Percentiles rank a stretch among this genome's conserved stretches.
phyloP scores from a whole-genome alignment of 2,329 filamentous ascomycete species.

The Trichoderma semiorbis region DNA sequence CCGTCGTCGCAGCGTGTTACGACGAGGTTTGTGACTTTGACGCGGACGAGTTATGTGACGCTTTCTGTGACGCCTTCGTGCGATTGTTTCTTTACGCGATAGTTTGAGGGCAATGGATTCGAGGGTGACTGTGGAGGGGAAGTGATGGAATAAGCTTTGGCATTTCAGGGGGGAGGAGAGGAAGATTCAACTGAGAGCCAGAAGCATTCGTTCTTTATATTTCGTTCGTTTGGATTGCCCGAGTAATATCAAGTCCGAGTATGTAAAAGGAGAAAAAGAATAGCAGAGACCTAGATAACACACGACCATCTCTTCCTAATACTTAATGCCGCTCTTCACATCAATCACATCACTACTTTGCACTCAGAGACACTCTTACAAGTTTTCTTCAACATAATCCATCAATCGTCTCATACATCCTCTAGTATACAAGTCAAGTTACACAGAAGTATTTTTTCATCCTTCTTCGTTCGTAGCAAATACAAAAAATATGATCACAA shows the following conservation, averaged over 20 bases:
- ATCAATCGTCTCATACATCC: conserved; percentile 20
- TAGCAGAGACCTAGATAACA: not conserved
- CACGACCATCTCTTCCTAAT: not conserved
- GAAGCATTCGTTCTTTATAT: not conserved
- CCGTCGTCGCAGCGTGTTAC: not conserved
- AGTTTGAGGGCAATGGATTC: not conserved
- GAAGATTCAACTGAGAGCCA: not conserved
- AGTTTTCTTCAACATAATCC: not conserved
- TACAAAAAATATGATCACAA: not conserved
- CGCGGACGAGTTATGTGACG: not conserved
- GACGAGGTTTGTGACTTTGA: not conserved
- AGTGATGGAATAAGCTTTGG: not conserved
- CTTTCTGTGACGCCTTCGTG: not conserved
- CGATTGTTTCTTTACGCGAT: not conserved
- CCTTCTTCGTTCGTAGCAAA: conserved; percentile 3
- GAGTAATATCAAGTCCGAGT: not conserved
- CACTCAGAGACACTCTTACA: not conserved
- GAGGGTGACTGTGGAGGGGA: not conserved
- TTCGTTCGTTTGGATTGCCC: not conserved
- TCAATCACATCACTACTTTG: not conserved
- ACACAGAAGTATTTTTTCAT: conserved; percentile 7
- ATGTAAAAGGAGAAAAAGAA: not conserved
- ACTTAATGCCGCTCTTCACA: not conserved
- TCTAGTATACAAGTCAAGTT: conserved; percentile 19
- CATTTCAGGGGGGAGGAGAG: not conserved